phyloP scores from a whole-genome alignment of 768 basidiomycete species.

The Cyathus striatus region DNA sequence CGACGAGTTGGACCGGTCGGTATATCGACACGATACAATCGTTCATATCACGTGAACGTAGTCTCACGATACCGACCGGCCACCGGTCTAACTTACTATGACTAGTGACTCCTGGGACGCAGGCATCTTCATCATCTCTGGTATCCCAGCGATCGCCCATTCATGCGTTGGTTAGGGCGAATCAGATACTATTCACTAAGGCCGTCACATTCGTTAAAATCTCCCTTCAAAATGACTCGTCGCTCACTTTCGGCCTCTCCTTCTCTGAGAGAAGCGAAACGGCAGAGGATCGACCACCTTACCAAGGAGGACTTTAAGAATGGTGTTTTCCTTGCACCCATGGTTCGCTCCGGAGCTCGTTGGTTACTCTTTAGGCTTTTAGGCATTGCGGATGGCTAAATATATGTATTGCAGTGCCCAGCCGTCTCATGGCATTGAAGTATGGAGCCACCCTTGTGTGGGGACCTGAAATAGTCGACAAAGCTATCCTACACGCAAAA shows the following conservation, averaged over 20 bases:
- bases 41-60: too few relatives aligned
- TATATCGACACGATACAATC: too few relatives aligned
- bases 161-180: too few relatives aligned
- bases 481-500: conserved; percentile 83
- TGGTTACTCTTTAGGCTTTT: conserved; percentile 33
- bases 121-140: too few relatives aligned
- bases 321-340: conserved; percentile 94
- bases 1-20: too few relatives aligned
- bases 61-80: too few relatives aligned
- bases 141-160: too few relatives aligned
- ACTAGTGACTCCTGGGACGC: too few relatives aligned
- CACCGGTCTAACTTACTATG: too few relatives aligned
- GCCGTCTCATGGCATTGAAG: conserved; percentile 80
- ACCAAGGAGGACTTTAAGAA: conserved; percentile 76
- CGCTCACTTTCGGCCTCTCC: conserved; percentile 47
- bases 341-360: conserved; percentile 94
- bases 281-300: conserved; percentile 51
- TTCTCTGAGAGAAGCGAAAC: conserved; percentile 45
- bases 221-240: conserved; percentile 37
- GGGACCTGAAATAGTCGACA: conserved; percentile 96
- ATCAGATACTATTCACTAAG: too few relatives aligned
- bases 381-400: too few relatives aligned
- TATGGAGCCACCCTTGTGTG: conserved; percentile 93
- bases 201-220: neutral
- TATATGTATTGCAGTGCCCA: conserved; percentile 67